Evolutionary conservation across 1,284 basidiomycete genomes (phyloP).

Genomic region (Sphagnurus paluster): DNA sequence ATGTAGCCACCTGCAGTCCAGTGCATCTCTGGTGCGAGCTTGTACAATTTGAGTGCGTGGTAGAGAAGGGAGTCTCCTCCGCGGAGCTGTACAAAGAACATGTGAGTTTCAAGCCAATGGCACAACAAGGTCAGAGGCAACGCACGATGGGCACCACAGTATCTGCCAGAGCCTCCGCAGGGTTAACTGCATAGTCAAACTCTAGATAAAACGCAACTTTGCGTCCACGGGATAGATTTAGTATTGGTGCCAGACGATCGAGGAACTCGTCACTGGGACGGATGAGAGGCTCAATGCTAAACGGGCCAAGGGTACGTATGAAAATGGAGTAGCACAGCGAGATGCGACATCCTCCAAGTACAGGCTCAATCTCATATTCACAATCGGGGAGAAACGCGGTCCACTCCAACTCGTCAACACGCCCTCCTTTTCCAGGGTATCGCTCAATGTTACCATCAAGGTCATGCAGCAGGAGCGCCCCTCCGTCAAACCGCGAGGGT

Average conservation of each 20-base stretch:
- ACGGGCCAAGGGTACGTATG: conserved; percentile 64
- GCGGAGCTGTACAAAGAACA: conserved; percentile 55
- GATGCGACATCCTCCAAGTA: conserved; percentile 68
- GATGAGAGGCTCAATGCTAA: conserved; percentile 59
- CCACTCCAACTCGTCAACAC: conserved; percentile 71
- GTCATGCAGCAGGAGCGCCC: conserved; percentile 59
- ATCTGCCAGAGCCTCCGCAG: conserved; percentile 68
- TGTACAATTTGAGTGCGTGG: conserved; percentile 74
- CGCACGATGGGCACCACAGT: conserved; percentile 68
- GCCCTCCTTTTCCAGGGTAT: conserved; percentile 61
- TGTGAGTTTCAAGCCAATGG: not conserved
- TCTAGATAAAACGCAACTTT: conserved; percentile 71
- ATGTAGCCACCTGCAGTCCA: conserved; percentile 81
- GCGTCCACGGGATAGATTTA: conserved; percentile 68
- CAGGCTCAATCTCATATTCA: conserved; percentile 69
- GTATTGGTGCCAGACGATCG: conserved; percentile 64
- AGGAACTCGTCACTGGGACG: conserved; percentile 72
- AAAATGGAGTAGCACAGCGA: conserved; percentile 71
- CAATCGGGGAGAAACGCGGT: conserved; percentile 71
- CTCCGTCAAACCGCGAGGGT: conserved; percentile 71
- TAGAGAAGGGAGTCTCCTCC: conserved; percentile 74
- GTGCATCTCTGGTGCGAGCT: conserved; percentile 69
- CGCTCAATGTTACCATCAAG: conserved; percentile 59
- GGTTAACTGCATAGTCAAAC: conserved; percentile 72
- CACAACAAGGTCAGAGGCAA: conserved; percentile 15